Evolutionary conservation across 768 basidiomycete genomes (phyloP), one percentile per base, ranked within the genome.

Genomic region (Phlebiopsis flavidoalba): DNA sequence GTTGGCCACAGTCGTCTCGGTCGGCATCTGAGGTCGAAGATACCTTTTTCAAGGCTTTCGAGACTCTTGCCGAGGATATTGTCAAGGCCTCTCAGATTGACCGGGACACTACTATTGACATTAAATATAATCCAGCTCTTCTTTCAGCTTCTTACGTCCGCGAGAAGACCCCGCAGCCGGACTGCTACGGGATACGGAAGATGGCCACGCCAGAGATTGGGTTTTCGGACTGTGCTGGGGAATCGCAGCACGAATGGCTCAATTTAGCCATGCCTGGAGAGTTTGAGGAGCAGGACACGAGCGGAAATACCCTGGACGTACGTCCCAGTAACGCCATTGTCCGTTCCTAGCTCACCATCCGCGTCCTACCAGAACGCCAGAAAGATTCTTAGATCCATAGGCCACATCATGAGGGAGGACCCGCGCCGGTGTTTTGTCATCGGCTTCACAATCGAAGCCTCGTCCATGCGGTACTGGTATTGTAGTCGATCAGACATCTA

Each of bases 381-480:
- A 8, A 65, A 73, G 61, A 57, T 71, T 1, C 56, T 74, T 24
- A 72, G 70, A 69, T 65, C 60, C 50, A 48, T 70, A 21, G 63
- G 67, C 22, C 62, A 55, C 37, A 55, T 55, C 40, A 70, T 75
- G 68, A 60, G 59, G 1, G 61, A 67, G 31, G 74, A 75, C 55
- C 69, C 63, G 0, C 60, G 69, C 40, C 60, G 67, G 3, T 55
- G 68, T 10, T 69, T 71, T 31, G 58, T 63, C 2, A 69, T 71
- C 19, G 73, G 72, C 0, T 66, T 74, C 24, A 73, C 69, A 0
- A 54, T 72, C n/a, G 69, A 73, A 53, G 64, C 69, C 43, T 63
- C 21, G 0, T 11, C 50, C 0, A 62, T 68, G 65, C 63, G 73
- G 24, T 1, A 75, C 33, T 75, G 75, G 75, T 67, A 47, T 58